A percentile compares a stretch with the other conserved stretches of the same genome.
These are phyloP conservation scores for Colletotrichum australisinense DNA, from an alignment of 2,329 filamentous ascomycete genomes.

Conservation along the genomic window DNA sequence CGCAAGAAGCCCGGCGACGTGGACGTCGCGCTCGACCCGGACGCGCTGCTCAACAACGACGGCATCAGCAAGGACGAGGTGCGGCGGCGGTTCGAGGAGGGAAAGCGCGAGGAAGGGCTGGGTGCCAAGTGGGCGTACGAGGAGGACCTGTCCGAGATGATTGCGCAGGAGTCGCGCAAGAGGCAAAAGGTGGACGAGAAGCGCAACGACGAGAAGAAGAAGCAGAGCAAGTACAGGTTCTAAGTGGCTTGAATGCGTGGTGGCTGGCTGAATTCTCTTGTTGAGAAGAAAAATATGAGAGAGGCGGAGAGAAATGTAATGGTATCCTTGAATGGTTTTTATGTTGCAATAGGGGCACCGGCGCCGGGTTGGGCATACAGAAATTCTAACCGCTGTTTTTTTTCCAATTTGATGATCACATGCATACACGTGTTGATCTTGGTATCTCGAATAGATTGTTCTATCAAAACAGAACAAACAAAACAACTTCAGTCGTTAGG, in stretches of 20 bases:
- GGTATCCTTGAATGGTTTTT: neutral
- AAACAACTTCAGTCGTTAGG: too few relatives aligned
- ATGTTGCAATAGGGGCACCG: neutral
- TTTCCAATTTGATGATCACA: neutral
- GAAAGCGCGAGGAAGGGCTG: slow-evolving; percentile 71
- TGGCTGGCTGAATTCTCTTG: neutral
- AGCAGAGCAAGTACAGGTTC: slow-evolving; percentile 64
- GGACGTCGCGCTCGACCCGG: slow-evolving; percentile 90
- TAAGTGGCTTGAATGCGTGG: slow-evolving; percentile 40
- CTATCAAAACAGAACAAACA: neutral
- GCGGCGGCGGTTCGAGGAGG: slow-evolving; percentile 82
- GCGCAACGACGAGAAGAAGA: slow-evolving; percentile 71
- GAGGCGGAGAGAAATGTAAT: slow-evolving; percentile 20
- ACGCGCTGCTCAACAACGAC: slow-evolving; percentile 79
- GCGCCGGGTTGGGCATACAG: neutral
- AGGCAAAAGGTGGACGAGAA: slow-evolving; percentile 89
- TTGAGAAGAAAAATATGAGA: too few relatives aligned
- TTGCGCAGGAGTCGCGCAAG: slow-evolving; percentile 92
- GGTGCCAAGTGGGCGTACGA: slow-evolving; percentile 80
- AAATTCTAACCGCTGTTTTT: neutral
- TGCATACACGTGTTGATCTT: neutral
- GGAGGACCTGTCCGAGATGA: slow-evolving; percentile 95
- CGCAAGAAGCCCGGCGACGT: slow-evolving; percentile 97
- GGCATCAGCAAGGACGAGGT: slow-evolving; percentile 88
- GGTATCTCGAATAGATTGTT: neutral